These are phyloP conservation scores for Kurtzmaniella natalensis DNA, from an alignment of 1,139 yeast species.

Conservation along the genomic window DNA sequence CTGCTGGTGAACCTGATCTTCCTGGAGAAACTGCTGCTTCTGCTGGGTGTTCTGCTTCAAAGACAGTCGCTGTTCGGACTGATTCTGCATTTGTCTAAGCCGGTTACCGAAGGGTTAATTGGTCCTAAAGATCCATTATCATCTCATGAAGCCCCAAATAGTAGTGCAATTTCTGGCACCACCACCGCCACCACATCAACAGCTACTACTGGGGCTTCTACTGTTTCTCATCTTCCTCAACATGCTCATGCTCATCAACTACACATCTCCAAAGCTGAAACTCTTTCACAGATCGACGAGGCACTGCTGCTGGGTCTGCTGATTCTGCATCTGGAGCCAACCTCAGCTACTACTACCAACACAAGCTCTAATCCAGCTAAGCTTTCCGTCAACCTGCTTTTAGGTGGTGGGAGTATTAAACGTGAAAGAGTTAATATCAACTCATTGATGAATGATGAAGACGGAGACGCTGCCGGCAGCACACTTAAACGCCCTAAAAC, in stretches of 20 bases:
- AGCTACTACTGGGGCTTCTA: neutral
- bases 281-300: conserved; percentile 4
- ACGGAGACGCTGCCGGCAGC: conserved; percentile 3
- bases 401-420: conserved; percentile 18
- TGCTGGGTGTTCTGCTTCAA: conserved; percentile 28
- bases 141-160: neutral
- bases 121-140: conserved; percentile 22
- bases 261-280: conserved; percentile 1
- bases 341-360: neutral
- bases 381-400: conserved; percentile 30
- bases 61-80: conserved; percentile 23
- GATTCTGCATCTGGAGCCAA: conserved; percentile 1
- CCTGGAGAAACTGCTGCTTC: conserved; percentile 29
- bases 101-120: conserved; percentile 19
- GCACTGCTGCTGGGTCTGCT: conserved; percentile 3
- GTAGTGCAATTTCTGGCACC: neutral
- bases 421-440: conserved; percentile 11
- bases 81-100: conserved; percentile 14
- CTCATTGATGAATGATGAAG: conserved; percentile 10
- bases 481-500: neutral
- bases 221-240: neutral
- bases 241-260: conserved; percentile 3
- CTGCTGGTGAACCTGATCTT: conserved; percentile 30
- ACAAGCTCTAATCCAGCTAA: conserved; percentile 14
- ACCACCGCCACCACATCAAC: neutral